Evolutionary conservation across 768 basidiomycete genomes (phyloP).

Genomic region (Dioszegia aurantiaca): DNA sequence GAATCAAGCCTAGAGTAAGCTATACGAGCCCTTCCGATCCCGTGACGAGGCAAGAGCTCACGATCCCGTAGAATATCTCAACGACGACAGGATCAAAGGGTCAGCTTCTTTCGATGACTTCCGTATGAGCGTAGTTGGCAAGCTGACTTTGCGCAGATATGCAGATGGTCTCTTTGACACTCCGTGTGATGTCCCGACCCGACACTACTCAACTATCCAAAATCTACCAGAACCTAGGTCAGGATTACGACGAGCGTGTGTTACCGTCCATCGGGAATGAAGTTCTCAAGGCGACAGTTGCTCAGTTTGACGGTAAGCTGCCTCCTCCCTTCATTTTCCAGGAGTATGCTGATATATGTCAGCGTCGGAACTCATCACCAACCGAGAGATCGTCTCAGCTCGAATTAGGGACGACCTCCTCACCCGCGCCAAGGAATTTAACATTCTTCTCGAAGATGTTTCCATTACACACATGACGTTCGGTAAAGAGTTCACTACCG

Average conservation of each 20-base stretch:
- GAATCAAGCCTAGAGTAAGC: constrained; percentile 88
- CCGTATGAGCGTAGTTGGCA: too few relatives aligned
- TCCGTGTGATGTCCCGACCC: constrained; percentile 91
- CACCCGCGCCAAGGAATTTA: constrained; percentile 91
- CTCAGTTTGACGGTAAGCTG: constrained; percentile 81
- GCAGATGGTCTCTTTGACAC: constrained; percentile 59
- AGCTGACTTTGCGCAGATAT: constrained; percentile 56
- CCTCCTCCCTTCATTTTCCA: constrained; percentile 47
- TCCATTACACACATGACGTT: constrained; percentile 61
- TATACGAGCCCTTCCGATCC: not conserved
- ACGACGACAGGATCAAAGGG: constrained; percentile 96
- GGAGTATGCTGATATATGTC: constrained; percentile 37
- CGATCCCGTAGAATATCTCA: constrained; percentile 74
- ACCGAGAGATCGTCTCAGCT: constrained; percentile 88
- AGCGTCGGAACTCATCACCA: constrained; percentile 63
- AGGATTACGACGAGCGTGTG: constrained; percentile 97
- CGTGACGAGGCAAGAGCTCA: constrained; percentile 2
- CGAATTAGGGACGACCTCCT: constrained; percentile 88
- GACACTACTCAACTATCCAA: constrained; percentile 77
- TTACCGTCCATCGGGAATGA: constrained; percentile 97
- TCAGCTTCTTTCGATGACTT: constrained; percentile 1
- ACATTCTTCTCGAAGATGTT: constrained; percentile 92
- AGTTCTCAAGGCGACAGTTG: constrained; percentile 95
- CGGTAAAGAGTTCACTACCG: constrained; percentile 56
- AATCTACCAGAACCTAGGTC: constrained; percentile 90